Conservation (phyloP, 108 stramenopile genomes). For the Nitzschia putrida region DNA sequence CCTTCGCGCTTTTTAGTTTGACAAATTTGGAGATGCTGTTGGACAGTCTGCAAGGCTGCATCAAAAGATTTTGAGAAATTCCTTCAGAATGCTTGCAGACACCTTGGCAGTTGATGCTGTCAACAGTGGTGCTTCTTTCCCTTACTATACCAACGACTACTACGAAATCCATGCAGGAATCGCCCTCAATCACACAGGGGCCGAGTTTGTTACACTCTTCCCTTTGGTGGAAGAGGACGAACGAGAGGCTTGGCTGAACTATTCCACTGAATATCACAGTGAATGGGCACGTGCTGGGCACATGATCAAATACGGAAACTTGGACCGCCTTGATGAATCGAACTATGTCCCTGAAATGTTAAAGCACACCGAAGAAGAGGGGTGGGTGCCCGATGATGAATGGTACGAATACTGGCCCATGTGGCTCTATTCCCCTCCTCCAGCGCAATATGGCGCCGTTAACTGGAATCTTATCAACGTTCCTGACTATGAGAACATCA, state of each 20-base stretch:
- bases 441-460: background rate
- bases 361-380: background rate
- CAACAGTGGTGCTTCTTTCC: background rate
- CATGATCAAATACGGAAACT: constrained; percentile 12
- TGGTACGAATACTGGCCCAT: constrained; percentile 2
- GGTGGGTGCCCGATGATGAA: constrained; percentile 1
- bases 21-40: constrained; percentile 3
- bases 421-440: constrained; percentile 11
- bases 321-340: background rate
- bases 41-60: background rate
- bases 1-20: background rate
- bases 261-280: background rate
- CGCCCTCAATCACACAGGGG: background rate
- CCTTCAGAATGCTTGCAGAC: background rate
- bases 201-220: background rate
- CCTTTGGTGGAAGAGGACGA: constrained; percentile 4
- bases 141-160: background rate
- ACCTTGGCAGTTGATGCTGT: background rate
- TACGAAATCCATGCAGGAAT: background rate
- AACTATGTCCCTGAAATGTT: background rate
- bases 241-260: background rate
- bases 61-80: background rate
- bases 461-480: constrained; percentile 22
- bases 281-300: background rate
- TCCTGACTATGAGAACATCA: constrained; percentile 3